These are phyloP conservation scores for Straminergon stramineum DNA, from an alignment of 225 moss, liverwort and hornwort species.

Conservation along the genomic window DNA sequence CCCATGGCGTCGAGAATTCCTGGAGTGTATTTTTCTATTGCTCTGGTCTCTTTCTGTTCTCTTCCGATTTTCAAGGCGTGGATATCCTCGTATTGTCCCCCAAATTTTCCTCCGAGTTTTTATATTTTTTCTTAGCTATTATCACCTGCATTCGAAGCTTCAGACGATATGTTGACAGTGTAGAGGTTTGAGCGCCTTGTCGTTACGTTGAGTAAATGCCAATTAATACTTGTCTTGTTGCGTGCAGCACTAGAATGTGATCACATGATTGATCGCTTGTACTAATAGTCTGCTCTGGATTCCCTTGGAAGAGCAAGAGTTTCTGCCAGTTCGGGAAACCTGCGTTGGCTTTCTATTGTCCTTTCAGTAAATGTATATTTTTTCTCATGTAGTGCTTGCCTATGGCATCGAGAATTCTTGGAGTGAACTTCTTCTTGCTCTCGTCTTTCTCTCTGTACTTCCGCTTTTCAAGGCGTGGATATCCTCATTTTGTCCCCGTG, in stretches of 20 bases:
- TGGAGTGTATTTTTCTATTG: background rate
- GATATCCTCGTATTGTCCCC: background rate
- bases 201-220: background rate
- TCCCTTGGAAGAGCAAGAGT: background rate
- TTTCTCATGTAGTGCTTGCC: background rate
- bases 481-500: background rate
- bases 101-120: background rate
- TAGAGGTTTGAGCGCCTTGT: background rate
- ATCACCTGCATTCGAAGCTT: background rate
- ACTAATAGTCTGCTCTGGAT: background rate
- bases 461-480: background rate
- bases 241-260: background rate
- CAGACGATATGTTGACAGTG: conserved; percentile 2
- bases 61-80: background rate
- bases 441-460: background rate
- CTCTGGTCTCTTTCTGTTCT: background rate
- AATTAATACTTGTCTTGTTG: background rate
- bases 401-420: background rate
- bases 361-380: background rate
- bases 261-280: background rate
- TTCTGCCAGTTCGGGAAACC: background rate
- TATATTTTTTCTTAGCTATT: background rate
- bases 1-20: background rate
- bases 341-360: background rate
- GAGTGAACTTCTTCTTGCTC: background rate